phyloP scores from a whole-genome alignment of 2,329 filamentous ascomycete genomes.

The Aspergillus pseudoglaucus region DNA sequence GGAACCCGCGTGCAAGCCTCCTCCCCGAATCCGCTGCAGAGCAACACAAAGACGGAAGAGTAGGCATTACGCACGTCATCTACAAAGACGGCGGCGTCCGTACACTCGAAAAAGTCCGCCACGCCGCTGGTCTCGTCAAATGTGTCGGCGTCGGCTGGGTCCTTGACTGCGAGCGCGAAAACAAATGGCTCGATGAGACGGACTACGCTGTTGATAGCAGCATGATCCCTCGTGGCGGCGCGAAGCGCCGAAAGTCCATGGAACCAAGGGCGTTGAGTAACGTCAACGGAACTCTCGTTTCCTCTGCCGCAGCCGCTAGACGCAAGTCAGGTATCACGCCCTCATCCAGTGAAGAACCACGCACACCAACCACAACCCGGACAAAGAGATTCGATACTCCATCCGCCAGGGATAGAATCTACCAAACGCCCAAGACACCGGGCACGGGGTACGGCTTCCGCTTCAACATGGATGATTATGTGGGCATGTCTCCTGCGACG shows the following conservation, averaged over 20 bases:
- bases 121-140: slow-evolving; percentile 66
- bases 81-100: slow-evolving; percentile 80
- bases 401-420: slow-evolving; percentile 1
- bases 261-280: slow-evolving; percentile 66
- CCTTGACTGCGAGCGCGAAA: slow-evolving; percentile 75
- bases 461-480: slow-evolving; percentile 32
- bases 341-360: slow-evolving; percentile 14
- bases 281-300: slow-evolving; percentile 57
- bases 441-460: slow-evolving; percentile 14
- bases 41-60: slow-evolving; percentile 41
- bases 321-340: slow-evolving; percentile 28
- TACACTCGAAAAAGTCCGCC: slow-evolving; percentile 73
- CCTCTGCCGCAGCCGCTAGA: slow-evolving; percentile 21
- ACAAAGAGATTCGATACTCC: slow-evolving; percentile 1
- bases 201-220: slow-evolving; percentile 64
- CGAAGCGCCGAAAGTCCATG: slow-evolving; percentile 72
- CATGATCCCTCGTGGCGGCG: slow-evolving; percentile 61
- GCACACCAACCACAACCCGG: slow-evolving; percentile 4
- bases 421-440: slow-evolving; percentile 27
- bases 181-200: slow-evolving; percentile 67
- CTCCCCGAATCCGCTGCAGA: slow-evolving; percentile 22
- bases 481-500: slow-evolving; percentile 40
- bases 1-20: slow-evolving; percentile 54
- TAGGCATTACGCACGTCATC: slow-evolving; percentile 80
- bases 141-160: slow-evolving; percentile 88